phyloP scores from a whole-genome alignment of 257 asterid genomes.

The Eucommia ulmoides region DNA sequence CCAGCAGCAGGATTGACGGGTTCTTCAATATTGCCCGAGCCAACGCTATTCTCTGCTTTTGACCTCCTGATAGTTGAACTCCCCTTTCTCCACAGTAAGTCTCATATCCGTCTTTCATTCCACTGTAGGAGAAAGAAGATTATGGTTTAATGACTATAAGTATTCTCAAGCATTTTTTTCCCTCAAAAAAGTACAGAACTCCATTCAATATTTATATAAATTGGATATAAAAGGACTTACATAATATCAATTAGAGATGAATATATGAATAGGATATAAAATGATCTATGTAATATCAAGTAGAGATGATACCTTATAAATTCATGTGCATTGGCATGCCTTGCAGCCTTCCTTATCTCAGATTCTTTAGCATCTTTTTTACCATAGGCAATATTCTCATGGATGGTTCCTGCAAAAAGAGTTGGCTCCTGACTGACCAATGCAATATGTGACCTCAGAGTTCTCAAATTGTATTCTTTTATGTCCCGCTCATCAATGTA shows the following conservation, averaged over 20 bases:
- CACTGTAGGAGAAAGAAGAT: constrained; percentile 44
- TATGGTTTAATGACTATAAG: no score
- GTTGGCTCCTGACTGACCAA: constrained; percentile 76
- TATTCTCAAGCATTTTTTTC: no score
- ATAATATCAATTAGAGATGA: no score
- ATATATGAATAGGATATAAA: no score
- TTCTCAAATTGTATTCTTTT: constrained; percentile 37
- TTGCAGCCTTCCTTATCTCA: constrained; percentile 58
- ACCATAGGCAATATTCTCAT: constrained; percentile 63
- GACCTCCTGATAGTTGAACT: constrained; percentile 71
- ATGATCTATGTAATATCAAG: no score
- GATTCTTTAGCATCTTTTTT: constrained; percentile 41
- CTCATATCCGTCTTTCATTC: constrained; percentile 66
- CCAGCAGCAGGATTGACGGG: constrained; percentile 52
- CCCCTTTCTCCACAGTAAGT: constrained; percentile 78
- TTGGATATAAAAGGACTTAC: neutral
- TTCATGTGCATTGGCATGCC: constrained; percentile 69
- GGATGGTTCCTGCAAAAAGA: constrained; percentile 53
- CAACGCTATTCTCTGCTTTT: constrained; percentile 62
- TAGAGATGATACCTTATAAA: constrained; percentile 43
- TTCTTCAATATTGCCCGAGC: constrained; percentile 76
- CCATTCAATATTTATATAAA: no score
- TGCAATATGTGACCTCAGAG: constrained; percentile 45
- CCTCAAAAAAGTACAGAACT: no score
- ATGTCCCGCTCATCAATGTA: constrained; percentile 46